Conservation (phyloP, 2,329 filamentous ascomycete genomes). For the Cylindrodendrum hubeiense region DNA sequence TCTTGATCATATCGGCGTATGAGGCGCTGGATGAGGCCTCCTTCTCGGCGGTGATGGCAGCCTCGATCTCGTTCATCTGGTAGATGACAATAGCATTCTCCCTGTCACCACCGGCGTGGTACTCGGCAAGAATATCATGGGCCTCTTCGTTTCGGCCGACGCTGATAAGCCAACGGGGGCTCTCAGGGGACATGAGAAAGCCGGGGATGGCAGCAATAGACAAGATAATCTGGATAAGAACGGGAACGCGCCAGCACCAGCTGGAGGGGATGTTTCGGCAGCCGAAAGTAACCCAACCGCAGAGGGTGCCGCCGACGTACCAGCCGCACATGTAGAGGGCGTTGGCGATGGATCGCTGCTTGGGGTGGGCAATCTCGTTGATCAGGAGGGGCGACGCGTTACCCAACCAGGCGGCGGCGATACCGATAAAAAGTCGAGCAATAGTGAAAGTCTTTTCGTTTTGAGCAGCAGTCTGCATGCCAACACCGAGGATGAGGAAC, state of each 20-base stretch:
- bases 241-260: conserved; percentile 44
- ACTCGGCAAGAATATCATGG: conserved; percentile 50
- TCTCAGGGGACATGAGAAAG: conserved; percentile 52
- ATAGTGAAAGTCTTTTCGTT: conserved; percentile 33
- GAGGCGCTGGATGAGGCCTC: conserved; percentile 29
- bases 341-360: conserved; percentile 29
- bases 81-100: conserved; percentile 51
- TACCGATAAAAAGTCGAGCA: conserved; percentile 30
- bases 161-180: conserved; percentile 48
- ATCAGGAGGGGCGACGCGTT: conserved; percentile 31
- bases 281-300: conserved; percentile 34
- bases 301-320: conserved; percentile 35
- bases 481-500: conserved; percentile 30
- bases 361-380: conserved; percentile 33
- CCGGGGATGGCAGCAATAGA: conserved; percentile 37
- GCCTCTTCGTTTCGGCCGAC: conserved; percentile 50
- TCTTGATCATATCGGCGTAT: conserved; percentile 32
- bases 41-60: conserved; percentile 48
- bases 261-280: conserved; percentile 31
- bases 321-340: conserved; percentile 34
- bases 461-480: conserved; percentile 27
- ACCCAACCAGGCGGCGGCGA: conserved; percentile 29
- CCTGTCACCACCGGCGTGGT: conserved; percentile 55
- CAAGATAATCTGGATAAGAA: conserved; percentile 35
- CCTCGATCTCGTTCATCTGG: conserved; percentile 55